A percentile compares a stretch with the other conserved stretches of the same genome.
Evolutionary conservation across 1,284 basidiomycete species (phyloP).

Genomic region (Microbotryum saponariae): DNA sequence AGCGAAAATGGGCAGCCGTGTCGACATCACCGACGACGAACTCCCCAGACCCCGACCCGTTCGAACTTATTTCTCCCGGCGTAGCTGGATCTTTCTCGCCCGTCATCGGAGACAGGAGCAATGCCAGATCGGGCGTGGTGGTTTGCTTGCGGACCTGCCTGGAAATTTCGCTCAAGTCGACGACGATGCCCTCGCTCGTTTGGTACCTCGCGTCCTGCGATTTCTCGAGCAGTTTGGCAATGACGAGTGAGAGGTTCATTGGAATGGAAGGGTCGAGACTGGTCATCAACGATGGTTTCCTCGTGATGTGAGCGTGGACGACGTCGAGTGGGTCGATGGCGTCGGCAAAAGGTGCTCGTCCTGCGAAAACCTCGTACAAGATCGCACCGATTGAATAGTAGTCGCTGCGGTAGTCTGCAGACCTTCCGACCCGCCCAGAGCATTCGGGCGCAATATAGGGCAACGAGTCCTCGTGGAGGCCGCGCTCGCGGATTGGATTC

Average conservation of each 20-base stretch:
- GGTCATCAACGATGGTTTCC: constrained; percentile 10
- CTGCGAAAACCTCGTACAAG: constrained; percentile 25
- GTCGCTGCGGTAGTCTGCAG: constrained; percentile 21
- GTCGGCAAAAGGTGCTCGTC: constrained; percentile 20
- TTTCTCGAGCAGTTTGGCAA: constrained; percentile 31
- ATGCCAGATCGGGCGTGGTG: not conserved
- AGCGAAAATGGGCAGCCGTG: constrained; percentile 25
- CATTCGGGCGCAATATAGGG: constrained; percentile 30
- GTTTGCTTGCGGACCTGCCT: constrained; percentile 2
- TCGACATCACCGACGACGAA: constrained; percentile 25
- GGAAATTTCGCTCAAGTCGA: constrained; percentile 22
- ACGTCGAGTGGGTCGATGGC: constrained; percentile 26
- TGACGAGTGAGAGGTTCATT: constrained; percentile 17
- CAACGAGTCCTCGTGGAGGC: constrained; percentile 26
- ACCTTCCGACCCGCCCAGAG: constrained; percentile 13
- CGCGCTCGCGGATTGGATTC: constrained; percentile 20
- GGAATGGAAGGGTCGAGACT: constrained; percentile 19
- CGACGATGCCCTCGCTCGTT: constrained; percentile 20
- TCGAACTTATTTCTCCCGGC: not conserved
- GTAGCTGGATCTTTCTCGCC: not conserved
- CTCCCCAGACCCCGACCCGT: not conserved
- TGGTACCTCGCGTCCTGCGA: constrained; percentile 24
- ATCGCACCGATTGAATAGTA: constrained; percentile 26
- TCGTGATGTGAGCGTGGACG: constrained; percentile 28
- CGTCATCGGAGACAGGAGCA: no score